Conservation (phyloP, 352 stramenopile species). For the Pythium phragmitis region DNA sequence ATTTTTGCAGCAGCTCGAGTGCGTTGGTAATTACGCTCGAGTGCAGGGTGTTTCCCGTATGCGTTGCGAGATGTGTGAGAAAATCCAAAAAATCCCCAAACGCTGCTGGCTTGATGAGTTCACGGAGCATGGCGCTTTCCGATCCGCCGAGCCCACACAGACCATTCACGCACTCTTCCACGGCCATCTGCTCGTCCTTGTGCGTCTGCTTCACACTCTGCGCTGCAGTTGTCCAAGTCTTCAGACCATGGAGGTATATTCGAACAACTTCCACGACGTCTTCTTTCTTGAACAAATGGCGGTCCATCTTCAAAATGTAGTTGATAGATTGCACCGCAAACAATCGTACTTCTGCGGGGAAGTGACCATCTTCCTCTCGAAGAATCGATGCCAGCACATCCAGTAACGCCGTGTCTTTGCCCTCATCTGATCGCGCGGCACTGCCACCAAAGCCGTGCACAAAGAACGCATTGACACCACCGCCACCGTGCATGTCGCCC, state of each 20-base stretch:
- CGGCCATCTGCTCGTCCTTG: slow-evolving; percentile 58
- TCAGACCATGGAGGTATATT: slow-evolving; percentile 54
- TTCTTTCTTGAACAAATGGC: slow-evolving; percentile 50
- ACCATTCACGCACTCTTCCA: slow-evolving; percentile 80
- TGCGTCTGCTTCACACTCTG: background rate
- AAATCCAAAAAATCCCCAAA: slow-evolving; percentile 64
- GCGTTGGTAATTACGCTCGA: slow-evolving; percentile 61
- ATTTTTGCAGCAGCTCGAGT: slow-evolving; percentile 70
- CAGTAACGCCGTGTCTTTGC: slow-evolving; percentile 64
- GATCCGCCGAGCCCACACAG: slow-evolving; percentile 63
- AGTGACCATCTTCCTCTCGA: slow-evolving; percentile 33
- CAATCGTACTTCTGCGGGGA: slow-evolving; percentile 47
- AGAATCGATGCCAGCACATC: slow-evolving; percentile 56
- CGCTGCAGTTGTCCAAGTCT: slow-evolving; percentile 31
- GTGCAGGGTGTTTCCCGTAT: slow-evolving; percentile 41
- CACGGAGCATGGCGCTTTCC: slow-evolving; percentile 53
- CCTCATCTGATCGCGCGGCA: slow-evolving; percentile 23
- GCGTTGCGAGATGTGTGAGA: slow-evolving; percentile 36
- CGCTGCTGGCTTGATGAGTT: slow-evolving; percentile 37
- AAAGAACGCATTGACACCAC: slow-evolving; percentile 41
- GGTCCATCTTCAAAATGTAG: slow-evolving; percentile 85
- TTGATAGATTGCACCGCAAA: slow-evolving; percentile 82
- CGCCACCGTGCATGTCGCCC: slow-evolving; percentile 42
- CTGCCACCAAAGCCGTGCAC: slow-evolving; percentile 49
- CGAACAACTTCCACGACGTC: slow-evolving; percentile 45